Evolutionary conservation across 2,329 filamentous ascomycete genomes (phyloP), one percentile per base, ranked within the genome.

Genomic region (Plectosphaerella plurivora): DNA sequence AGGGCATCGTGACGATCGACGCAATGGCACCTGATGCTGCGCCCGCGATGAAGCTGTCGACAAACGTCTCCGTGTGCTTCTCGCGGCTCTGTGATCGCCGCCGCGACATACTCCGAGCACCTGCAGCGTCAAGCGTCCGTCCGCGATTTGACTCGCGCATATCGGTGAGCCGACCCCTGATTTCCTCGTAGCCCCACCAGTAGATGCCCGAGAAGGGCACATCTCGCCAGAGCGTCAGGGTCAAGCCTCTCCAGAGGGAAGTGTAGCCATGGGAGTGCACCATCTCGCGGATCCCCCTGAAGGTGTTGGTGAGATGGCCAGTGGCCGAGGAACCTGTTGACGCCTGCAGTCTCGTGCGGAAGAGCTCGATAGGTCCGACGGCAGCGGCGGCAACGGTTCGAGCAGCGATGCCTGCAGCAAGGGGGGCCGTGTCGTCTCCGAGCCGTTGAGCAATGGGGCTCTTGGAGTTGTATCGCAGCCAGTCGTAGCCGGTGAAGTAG

Each of bases 401-500:
- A 1, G 94, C 93, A 1, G 82, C 73, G 5, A 89, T 83, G 1
- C 94, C 94, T 3, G 91, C 91, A 1, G 89, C 76, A 2, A 99
- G 77, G 0, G 94, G 91, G 6, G 89, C 84, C 60, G 89, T 91
- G 9, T 82, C 79, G 59, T 93, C 89, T 14, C 81, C 79, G 10
- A 86, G 66, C 18, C 78, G 60, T 42, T 75, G 76, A 36, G 78
- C 79, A 56, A 97, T 81, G 0, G 91, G 92, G 60, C 89, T 96
- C 42, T 73, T 73, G 1, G 76, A 74, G 61, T 89, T 88, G 58
- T 81, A 88, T 36, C 94, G 86, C 53, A 99, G 69, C 88, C 91
- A 97, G 65, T 99, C 94, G 70, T 99, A 99, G 39, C 94, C 94
- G 12, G 94, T 95, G 64, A 97, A 97, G 72, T 99, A 99, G 59